Conservation (phyloP, 2,329 filamentous ascomycete species). For the Trichoderma arundinaceum region DNA sequence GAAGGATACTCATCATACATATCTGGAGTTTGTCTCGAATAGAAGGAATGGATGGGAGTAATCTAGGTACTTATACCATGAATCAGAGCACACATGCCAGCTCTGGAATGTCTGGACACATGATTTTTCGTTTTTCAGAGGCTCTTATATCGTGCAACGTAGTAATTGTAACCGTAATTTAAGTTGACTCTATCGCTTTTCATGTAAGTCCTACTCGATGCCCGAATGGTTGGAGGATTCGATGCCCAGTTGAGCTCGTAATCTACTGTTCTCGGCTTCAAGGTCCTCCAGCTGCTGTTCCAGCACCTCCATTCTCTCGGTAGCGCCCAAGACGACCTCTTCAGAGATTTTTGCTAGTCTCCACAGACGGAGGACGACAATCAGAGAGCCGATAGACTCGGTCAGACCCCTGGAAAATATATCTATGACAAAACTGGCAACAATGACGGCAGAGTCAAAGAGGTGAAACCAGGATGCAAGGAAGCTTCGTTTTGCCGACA, state of each 20-base stretch:
- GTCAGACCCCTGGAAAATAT: conserved; percentile 63
- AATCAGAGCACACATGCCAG: conserved; percentile 12
- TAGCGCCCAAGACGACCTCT: conserved; percentile 67
- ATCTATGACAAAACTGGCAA: conserved; percentile 66
- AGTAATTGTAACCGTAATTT: not conserved
- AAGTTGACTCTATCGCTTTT: not conserved
- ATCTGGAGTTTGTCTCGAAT: conserved; percentile 24
- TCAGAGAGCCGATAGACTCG: conserved; percentile 69
- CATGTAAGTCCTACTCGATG: conserved; percentile 29
- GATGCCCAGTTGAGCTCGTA: conserved; percentile 36
- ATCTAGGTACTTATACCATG: conserved; percentile 29
- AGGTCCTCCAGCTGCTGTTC: conserved; percentile 58
- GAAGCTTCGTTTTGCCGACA: conserved; percentile 50
- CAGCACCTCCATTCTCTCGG: conserved; percentile 66
- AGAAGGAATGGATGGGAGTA: conserved; percentile 31
- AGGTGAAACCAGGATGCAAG: conserved; percentile 65
- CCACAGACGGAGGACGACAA: conserved; percentile 70
- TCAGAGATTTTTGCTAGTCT: conserved; percentile 74
- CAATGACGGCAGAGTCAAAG: conserved; percentile 68
- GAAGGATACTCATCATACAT: conserved; percentile 30
- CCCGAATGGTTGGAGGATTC: conserved; percentile 33
- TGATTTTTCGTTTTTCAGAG: not conserved
- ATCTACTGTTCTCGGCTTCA: conserved; percentile 52
- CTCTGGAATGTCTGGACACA: conserved; percentile 9
- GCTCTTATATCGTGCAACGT: not conserved